Percentiles rank a stretch among this genome's conserved stretches.
Evolutionary conservation across 306 rosid genomes (phyloP).

Genomic region (Acmispon strigosus): DNA sequence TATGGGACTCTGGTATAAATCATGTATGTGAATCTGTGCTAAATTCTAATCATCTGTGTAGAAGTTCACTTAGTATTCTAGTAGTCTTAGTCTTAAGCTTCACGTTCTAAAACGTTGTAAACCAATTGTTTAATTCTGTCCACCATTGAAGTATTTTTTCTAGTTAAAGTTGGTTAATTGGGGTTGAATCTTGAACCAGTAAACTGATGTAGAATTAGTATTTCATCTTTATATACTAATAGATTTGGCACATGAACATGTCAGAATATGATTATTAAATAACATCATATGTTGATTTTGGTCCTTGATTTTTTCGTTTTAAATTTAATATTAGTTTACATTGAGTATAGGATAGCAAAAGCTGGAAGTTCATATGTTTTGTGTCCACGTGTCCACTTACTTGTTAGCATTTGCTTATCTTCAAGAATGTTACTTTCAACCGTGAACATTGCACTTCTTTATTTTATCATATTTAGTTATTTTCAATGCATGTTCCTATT

Average conservation of each 20-base stretch:
- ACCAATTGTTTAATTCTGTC: too few species aligned
- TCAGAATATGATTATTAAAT: not conserved
- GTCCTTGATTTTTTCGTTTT: not conserved
- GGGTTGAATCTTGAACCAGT: too few species aligned
- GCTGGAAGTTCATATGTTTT: not conserved
- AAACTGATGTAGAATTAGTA: not conserved
- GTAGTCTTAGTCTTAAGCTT: too few species aligned
- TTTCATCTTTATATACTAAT: not conserved
- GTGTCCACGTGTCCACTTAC: not conserved
- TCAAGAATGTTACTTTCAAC: too few species aligned
- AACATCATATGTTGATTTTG: not conserved
- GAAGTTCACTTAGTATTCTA: too few species aligned
- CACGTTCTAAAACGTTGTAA: too few species aligned
- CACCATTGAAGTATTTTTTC: too few species aligned
- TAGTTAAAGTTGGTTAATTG: too few species aligned
- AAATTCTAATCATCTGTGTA: not conserved
- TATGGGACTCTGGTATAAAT: conserved; percentile 47
- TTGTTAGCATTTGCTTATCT: too few species aligned
- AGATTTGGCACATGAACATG: not conserved
- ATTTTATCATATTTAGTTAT: too few species aligned
- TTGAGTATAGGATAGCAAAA: not conserved
- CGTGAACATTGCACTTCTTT: too few species aligned
- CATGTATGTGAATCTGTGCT: conserved; percentile 10
- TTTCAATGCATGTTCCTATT: too few species aligned
- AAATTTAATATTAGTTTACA: not conserved